Percentiles rank a stretch among this genome's conserved stretches.
Conservation (phyloP, 495 filamentous ascomycete species). For the Tetracladium setigerum region DNA sequence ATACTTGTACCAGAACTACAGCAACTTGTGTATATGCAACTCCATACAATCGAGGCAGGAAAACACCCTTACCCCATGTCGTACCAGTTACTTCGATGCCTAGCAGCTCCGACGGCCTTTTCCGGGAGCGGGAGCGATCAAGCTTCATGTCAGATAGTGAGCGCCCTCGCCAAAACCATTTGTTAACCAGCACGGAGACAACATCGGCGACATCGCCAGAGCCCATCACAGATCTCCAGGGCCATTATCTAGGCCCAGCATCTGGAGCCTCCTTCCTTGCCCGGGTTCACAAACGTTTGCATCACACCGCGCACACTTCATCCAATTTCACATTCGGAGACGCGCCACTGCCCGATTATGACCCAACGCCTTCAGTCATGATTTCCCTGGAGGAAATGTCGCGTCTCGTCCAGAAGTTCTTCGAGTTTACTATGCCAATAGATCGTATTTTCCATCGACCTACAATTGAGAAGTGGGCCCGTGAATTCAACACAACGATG, state of each 20-base stretch:
- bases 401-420: no score
- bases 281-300: neutral
- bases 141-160: no score
- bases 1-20: neutral
- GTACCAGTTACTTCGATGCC: conserved; percentile 27
- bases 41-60: conserved; percentile 6
- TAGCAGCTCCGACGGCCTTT: conserved; percentile 21
- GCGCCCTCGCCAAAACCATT: no score
- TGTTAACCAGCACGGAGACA: no score
- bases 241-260: conserved; percentile 16
- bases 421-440: conserved; percentile 4
- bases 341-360: conserved; percentile 19
- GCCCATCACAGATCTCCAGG: conserved; percentile 30
- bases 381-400: conserved; percentile 13
- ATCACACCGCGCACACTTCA: conserved; percentile 18
- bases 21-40: conserved; percentile 7
- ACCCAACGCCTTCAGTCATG: conserved; percentile 22
- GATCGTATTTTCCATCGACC: conserved; percentile 9
- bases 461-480: conserved; percentile 26
- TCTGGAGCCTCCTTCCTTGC: conserved; percentile 4
- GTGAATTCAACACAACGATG: conserved; percentile 24
- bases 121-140: no score
- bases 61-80: neutral
- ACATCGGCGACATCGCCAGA: no score
- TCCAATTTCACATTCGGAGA: conserved; percentile 28